Base-by-base conservation (phyloP, 2,329 filamentous ascomycete species). In the Beauveria rudraprayagi region DNA sequence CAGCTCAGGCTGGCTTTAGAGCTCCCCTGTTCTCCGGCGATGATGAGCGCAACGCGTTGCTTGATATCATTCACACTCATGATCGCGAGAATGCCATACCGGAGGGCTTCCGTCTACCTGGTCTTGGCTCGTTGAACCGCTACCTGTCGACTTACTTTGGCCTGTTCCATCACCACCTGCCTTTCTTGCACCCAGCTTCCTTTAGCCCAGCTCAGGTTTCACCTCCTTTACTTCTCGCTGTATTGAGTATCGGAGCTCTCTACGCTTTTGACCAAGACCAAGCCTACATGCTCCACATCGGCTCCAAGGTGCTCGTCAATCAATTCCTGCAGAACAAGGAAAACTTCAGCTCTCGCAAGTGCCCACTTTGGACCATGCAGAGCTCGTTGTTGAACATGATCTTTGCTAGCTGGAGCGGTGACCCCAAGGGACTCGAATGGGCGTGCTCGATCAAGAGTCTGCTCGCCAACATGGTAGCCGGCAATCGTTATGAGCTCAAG, bases 361-460 rank as follows among this genome's bases (percentile, higher is more conserved):
- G 93, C 70, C 94, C 94, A 4, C 77, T 99, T 16, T 97, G 94
- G 93, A 94, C 93, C 53, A 97, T 97, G 91, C 94, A 99, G 73
- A 91, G 91, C 73, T 96, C 92, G 3, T 79, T 99, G 59, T 80
- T 99, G 62, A 99, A 99, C 80, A 97, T 97, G 94, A 88, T 97
- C 66, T 97, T 99, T 73, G 92, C 94, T 60, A 97, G 92, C 80
- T 99, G 94, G 94, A 97, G 94, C 73, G 94, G 94, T 69, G 94
- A 97, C 70, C 89, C 94, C 41, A 97, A 97, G 76, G 94, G 94
- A 43, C 82, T 99, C 3, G 94, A 99, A 75, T 99, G 94, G 94
- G 92, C 94, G 41, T 97, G 93, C 75, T 97, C 94, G 2, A 97
- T 99, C 77, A 97, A 97, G 83, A 96, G 92, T 79, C 82, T 97